phyloP scores from a whole-genome alignment of 306 rosid species.

The peach (Prunus persica) region Prunus_persica_NCBIv2 NC_034015.1:21831501-21832000 shows the following conservation, averaged over 20 bases:
- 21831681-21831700: not conserved
- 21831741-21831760: not conserved
- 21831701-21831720: not conserved
- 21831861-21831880: not conserved
- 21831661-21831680: not conserved
- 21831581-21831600: not conserved
- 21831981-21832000: not conserved
- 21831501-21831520: slow-evolving; percentile 22
- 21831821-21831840: not conserved
- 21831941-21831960: slow-evolving; percentile 2
- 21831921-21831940: not conserved
- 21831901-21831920: slow-evolving; percentile 2
- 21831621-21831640: not conserved
- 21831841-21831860: not conserved
- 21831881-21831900: not conserved
- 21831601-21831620: not conserved
- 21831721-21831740: not conserved
- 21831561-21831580: not conserved
- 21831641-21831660: not conserved
- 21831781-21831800: not conserved
- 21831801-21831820: not conserved
- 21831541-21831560: too few relatives aligned
- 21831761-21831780: not conserved
- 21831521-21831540: slow-evolving; percentile 40
- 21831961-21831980: not conserved